phyloP scores from a whole-genome alignment of 140 eudicot species.

The Oenanthe javanica region DNA sequence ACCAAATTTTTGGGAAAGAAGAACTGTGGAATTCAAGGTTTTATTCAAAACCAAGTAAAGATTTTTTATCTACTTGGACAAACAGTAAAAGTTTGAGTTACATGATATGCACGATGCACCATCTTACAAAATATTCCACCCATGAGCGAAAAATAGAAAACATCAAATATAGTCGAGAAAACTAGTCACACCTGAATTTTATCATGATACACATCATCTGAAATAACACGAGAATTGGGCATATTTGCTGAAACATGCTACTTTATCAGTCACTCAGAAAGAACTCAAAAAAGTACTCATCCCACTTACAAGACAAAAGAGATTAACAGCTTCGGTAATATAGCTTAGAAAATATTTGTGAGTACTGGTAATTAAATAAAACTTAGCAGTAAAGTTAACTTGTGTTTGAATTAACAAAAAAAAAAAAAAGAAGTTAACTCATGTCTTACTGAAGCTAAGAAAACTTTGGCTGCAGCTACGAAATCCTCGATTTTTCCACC shows the following conservation, averaged over 20 bases:
- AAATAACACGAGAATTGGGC: background rate
- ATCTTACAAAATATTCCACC: background rate
- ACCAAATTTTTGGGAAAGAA: background rate
- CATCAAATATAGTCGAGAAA: too few species aligned
- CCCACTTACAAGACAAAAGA: background rate
- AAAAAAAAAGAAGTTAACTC: too few species aligned
- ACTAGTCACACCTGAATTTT: background rate
- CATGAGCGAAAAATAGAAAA: background rate
- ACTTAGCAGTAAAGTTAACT: conserved; percentile 14
- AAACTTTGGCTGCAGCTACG: conserved; percentile 85
- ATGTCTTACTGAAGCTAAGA: conserved; percentile 66
- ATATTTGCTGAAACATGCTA: background rate
- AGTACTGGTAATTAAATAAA: background rate
- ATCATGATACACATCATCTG: background rate
- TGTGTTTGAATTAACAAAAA: too few species aligned
- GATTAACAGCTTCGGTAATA: background rate
- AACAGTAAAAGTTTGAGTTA: background rate
- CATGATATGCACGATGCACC: background rate
- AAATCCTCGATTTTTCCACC: conserved; percentile 98
- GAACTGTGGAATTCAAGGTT: background rate
- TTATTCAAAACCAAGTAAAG: background rate
- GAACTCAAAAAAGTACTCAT: background rate
- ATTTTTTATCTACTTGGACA: background rate
- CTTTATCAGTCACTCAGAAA: background rate
- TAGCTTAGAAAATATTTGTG: background rate